Conservation (phyloP, 2,329 filamentous ascomycete species). For the Alternaria arbusti region DNA sequence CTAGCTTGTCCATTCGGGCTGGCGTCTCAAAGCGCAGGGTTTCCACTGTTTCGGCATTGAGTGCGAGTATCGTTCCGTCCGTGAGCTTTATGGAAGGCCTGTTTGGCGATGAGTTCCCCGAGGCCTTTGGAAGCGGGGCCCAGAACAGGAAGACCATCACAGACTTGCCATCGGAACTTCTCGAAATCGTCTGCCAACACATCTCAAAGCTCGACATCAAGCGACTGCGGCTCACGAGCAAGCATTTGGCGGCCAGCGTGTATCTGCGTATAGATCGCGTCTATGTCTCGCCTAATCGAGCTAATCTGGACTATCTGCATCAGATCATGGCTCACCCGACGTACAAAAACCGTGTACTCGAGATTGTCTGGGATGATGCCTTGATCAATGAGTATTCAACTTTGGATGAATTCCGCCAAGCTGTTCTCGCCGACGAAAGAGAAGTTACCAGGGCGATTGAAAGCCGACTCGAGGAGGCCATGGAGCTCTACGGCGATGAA, state of each 20-base stretch:
- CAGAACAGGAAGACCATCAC: slow-evolving; percentile 26
- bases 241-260: slow-evolving; percentile 20
- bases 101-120: slow-evolving; percentile 35
- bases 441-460: slow-evolving; percentile 11
- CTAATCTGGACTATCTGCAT: slow-evolving; percentile 48
- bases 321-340: slow-evolving; percentile 47
- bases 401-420: slow-evolving; percentile 14
- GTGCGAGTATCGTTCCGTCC: slow-evolving; percentile 27
- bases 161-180: slow-evolving; percentile 27
- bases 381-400: slow-evolving; percentile 29
- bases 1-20: slow-evolving; percentile 29
- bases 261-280: slow-evolving; percentile 44
- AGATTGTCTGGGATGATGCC: slow-evolving; percentile 53
- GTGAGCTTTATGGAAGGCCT: slow-evolving; percentile 32
- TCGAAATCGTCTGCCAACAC: slow-evolving; percentile 20
- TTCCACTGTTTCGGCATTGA: slow-evolving; percentile 19
- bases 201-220: slow-evolving; percentile 30
- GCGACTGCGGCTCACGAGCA: slow-evolving; percentile 24
- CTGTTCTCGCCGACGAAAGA: slow-evolving; percentile 24
- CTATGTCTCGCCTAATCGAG: slow-evolving; percentile 51
- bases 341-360: slow-evolving; percentile 40
- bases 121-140: slow-evolving; percentile 18
- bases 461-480: slow-evolving; percentile 12
- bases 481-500: slow-evolving; percentile 5
- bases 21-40: slow-evolving; percentile 31